Evolutionary conservation across 1,284 basidiomycete genomes (phyloP).

Genomic region (Pseudozyma flocculosa): DNA sequence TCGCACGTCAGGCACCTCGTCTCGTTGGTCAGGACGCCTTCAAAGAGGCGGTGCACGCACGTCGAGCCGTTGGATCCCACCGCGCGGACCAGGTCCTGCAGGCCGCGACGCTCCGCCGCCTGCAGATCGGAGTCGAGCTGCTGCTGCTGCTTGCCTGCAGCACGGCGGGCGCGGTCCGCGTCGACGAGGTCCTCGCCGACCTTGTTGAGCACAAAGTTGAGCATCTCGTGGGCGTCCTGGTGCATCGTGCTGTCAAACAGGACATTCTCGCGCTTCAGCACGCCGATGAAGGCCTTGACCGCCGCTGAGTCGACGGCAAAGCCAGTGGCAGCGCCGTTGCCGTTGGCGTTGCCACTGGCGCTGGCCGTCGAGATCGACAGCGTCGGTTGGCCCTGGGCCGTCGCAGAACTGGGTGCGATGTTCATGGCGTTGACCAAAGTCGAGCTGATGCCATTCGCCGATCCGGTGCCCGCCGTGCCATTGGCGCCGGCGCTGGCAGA

Average conservation of each 20-base stretch:
- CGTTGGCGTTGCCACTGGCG: slow-evolving; percentile 1
- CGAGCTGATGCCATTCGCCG: too few relatives aligned
- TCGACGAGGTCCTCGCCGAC: slow-evolving; percentile 89
- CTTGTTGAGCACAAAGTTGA: slow-evolving; percentile 89
- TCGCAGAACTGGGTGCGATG: slow-evolving; percentile 14
- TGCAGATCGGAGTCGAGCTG: slow-evolving; percentile 8
- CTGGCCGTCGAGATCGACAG: slow-evolving; percentile 25
- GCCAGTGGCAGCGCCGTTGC: slow-evolving; percentile 69
- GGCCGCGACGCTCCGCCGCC: slow-evolving; percentile 52
- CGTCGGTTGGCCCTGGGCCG: slow-evolving; percentile 13
- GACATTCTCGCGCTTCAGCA: slow-evolving; percentile 46
- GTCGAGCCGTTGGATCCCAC: slow-evolving; percentile 64
- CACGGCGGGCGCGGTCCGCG: slow-evolving; percentile 14
- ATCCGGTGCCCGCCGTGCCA: slow-evolving; percentile 1
- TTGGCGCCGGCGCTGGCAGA: slow-evolving; percentile 4
- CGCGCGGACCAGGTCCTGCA: slow-evolving; percentile 45
- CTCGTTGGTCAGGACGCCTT: slow-evolving; percentile 91
- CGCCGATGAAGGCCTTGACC: slow-evolving; percentile 43
- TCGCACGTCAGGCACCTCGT: slow-evolving; percentile 96
- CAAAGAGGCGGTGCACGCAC: slow-evolving; percentile 86
- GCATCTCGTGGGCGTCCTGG: slow-evolving; percentile 95
- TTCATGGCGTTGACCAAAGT: slow-evolving; percentile 10
- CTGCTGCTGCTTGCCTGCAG: slow-evolving; percentile 16
- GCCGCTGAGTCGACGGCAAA: slow-evolving; percentile 65
- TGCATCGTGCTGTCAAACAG: slow-evolving; percentile 55